These are phyloP conservation scores for Pseudogymnoascus sp. DNA, from an alignment of 2,329 filamentous ascomycete genomes.

Conservation along the genomic window DNA sequence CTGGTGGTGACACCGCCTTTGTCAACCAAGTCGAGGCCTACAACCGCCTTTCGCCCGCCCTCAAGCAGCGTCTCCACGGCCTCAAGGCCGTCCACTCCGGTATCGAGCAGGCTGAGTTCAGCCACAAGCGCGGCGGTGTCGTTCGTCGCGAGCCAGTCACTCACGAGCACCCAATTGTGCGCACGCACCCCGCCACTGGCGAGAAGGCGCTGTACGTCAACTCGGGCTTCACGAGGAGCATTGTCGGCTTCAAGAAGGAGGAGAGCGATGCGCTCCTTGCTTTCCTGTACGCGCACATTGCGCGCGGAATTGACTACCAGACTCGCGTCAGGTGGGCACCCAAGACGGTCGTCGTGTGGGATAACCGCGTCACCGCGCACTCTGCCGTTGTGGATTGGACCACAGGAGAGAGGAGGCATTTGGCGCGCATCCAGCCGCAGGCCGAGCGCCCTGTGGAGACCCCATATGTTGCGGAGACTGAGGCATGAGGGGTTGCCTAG, in stretches of 20 bases:
- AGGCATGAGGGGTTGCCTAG: slow-evolving; percentile 35
- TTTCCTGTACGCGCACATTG: slow-evolving; percentile 67
- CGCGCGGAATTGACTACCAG: slow-evolving; percentile 62
- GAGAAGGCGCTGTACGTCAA: slow-evolving; percentile 82
- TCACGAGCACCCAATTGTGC: slow-evolving; percentile 67
- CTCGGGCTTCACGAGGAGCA: slow-evolving; percentile 65
- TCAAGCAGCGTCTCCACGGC: slow-evolving; percentile 73
- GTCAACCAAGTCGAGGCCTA: slow-evolving; percentile 75
- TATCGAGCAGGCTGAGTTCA: slow-evolving; percentile 68
- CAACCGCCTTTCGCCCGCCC: slow-evolving; percentile 67
- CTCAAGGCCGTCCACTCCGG: slow-evolving; percentile 76
- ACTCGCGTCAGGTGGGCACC: slow-evolving; percentile 66
- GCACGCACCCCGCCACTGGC: slow-evolving; percentile 74
- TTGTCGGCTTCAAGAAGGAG: slow-evolving; percentile 77
- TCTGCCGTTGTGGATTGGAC: slow-evolving; percentile 74
- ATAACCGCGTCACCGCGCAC: slow-evolving; percentile 74
- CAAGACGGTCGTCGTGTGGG: slow-evolving; percentile 73
- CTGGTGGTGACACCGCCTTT: slow-evolving; percentile 81
- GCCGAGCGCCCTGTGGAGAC: slow-evolving; percentile 71
- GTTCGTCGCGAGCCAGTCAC: slow-evolving; percentile 69
- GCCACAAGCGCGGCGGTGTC: slow-evolving; percentile 59
- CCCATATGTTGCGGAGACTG: slow-evolving; percentile 31
- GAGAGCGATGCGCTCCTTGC: slow-evolving; percentile 69
- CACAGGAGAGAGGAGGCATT: slow-evolving; percentile 64
- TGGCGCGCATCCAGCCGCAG: slow-evolving; percentile 75